phyloP scores from a whole-genome alignment of 1,284 basidiomycete genomes.

The Violaceomyces palustris region DNA sequence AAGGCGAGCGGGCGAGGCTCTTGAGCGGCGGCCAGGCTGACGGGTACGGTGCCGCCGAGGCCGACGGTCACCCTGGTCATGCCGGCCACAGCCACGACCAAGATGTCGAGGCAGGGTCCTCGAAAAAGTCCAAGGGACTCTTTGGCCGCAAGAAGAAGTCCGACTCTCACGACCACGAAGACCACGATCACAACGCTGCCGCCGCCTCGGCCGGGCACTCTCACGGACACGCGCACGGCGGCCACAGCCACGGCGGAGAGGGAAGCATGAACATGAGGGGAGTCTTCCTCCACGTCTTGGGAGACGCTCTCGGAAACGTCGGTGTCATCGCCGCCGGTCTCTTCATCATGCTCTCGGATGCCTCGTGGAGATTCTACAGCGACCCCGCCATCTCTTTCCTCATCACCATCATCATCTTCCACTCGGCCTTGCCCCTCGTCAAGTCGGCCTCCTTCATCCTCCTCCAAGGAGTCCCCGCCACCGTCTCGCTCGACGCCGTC shows the following conservation, averaged over 20 bases:
- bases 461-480: constrained; percentile 88
- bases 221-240: constrained; percentile 62
- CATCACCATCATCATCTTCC: constrained; percentile 95
- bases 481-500: constrained; percentile 81
- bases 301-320: constrained; percentile 90
- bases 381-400: constrained; percentile 90
- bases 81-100: constrained; percentile 4
- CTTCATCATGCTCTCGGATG: constrained; percentile 44
- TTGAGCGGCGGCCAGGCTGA: constrained; percentile 13
- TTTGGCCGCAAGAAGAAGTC: constrained; percentile 29
- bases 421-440: constrained; percentile 86
- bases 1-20: constrained; percentile 10
- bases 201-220: constrained; percentile 39
- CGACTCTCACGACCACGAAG: constrained; percentile 12
- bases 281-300: constrained; percentile 86
- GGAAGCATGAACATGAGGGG: constrained; percentile 97
- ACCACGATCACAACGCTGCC: constrained; percentile 27
- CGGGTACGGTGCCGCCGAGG: constrained; percentile 13
- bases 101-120: constrained; percentile 28
- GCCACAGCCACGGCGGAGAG: constrained; percentile 46
- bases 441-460: constrained; percentile 92
- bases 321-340: constrained; percentile 94
- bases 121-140: constrained; percentile 6
- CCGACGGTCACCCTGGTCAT: constrained; percentile 7
- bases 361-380: constrained; percentile 66